Percentiles rank a stretch among this genome's conserved stretches.
Conservation (phyloP, 2,329 filamentous ascomycete genomes). For the Epichloe gansuensis region DNA sequence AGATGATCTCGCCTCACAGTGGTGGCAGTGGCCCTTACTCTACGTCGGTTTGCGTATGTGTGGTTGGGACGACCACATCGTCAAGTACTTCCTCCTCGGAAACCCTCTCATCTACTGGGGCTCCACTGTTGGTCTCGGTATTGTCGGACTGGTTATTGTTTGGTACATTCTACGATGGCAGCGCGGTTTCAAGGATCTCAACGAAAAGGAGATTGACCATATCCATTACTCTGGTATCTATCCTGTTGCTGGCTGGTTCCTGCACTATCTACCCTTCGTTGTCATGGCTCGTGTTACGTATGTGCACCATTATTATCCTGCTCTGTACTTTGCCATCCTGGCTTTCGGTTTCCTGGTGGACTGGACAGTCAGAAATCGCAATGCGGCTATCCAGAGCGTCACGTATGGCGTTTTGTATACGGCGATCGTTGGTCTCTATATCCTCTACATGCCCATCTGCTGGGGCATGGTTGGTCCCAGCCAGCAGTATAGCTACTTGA, state of each 20-base stretch:
- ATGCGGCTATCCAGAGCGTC: slow-evolving; percentile 48
- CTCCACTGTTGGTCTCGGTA: slow-evolving; percentile 63
- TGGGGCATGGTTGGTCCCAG: slow-evolving; percentile 89
- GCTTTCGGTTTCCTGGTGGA: slow-evolving; percentile 78
- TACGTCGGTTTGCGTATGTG: slow-evolving; percentile 97
- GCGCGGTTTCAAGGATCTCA: slow-evolving; percentile 79
- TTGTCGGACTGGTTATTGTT: slow-evolving; percentile 57
- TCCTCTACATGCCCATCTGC: slow-evolving; percentile 83
- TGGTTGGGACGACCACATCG: slow-evolving; percentile 86
- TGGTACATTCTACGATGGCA: slow-evolving; percentile 96
- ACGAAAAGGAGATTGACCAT: slow-evolving; percentile 69
- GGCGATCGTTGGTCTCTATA: slow-evolving; percentile 66
- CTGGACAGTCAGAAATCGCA: slow-evolving; percentile 61
- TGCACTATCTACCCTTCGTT: slow-evolving; percentile 92
- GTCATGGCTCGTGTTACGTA: slow-evolving; percentile 98
- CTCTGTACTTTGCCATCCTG: slow-evolving; percentile 92
- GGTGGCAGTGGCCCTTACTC: slow-evolving; percentile 97
- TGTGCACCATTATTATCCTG: slow-evolving; percentile 98
- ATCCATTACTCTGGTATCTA: slow-evolving; percentile 92
- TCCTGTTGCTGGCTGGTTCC: slow-evolving; percentile 82
- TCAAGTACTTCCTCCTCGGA: slow-evolving; percentile 97
- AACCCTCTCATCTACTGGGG: slow-evolving; percentile 97
- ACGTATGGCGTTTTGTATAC: slow-evolving; percentile 67
- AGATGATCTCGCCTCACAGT: slow-evolving; percentile 88
- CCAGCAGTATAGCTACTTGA: slow-evolving; percentile 78